Evolutionary conservation across 2,329 filamentous ascomycete species (phyloP).

Genomic region (Chaetothyriales sp.): DNA sequence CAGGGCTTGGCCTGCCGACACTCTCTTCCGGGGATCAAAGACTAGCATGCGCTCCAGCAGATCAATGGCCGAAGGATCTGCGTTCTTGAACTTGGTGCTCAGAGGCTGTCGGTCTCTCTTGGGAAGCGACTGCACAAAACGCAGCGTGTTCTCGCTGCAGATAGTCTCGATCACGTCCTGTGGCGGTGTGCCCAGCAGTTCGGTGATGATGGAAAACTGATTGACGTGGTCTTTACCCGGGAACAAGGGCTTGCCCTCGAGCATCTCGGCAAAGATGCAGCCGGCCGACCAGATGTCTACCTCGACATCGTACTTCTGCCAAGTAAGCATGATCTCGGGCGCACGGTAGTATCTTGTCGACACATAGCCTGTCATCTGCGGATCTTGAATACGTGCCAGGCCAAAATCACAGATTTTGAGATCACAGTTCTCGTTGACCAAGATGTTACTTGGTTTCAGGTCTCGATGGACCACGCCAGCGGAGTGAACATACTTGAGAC

Average conservation of each 20-base stretch:
- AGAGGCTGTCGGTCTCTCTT: conserved; percentile 85
- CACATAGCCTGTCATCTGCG: conserved; percentile 98
- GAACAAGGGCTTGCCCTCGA: conserved; percentile 95
- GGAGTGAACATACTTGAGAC: conserved; percentile 97
- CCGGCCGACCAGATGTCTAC: conserved; percentile 99
- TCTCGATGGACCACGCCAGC: conserved; percentile 96
- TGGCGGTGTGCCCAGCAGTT: conserved; percentile 85
- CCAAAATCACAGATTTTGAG: conserved; percentile 99
- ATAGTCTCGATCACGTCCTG: conserved; percentile 98
- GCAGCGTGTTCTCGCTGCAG: conserved; percentile 91
- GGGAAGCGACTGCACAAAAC: conserved; percentile 93
- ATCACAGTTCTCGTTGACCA: conserved; percentile 99
- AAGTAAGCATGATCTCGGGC: conserved; percentile 98
- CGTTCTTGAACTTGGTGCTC: conserved; percentile 82
- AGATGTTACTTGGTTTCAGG: conserved; percentile 95
- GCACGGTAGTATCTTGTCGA: conserved; percentile 97
- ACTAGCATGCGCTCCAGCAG: conserved; percentile 93
- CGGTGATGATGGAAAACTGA: conserved; percentile 98
- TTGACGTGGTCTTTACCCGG: conserved; percentile 99
- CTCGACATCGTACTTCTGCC: conserved; percentile 99
- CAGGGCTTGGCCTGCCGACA: conserved; percentile 73
- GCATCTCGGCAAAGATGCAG: conserved; percentile 98
- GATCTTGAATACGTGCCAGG: conserved; percentile 91
- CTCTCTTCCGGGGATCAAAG: conserved; percentile 92
- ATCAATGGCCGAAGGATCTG: conserved; percentile 81